Evolutionary conservation across 1,284 basidiomycete species (phyloP).

Genomic region (Nidula niveotomentosa): DNA sequence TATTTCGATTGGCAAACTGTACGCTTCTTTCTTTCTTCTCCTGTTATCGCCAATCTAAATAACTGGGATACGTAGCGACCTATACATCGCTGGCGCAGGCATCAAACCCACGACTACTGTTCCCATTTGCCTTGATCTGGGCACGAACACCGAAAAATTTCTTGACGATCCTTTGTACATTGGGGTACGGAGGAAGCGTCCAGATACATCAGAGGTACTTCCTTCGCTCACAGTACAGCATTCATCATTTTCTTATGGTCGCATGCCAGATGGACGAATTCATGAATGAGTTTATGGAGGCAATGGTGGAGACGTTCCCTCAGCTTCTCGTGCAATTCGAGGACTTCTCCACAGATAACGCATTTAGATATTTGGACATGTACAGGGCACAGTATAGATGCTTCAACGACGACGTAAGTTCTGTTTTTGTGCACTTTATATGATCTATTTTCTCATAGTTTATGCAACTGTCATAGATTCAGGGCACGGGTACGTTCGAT

Average conservation of each 20-base stretch:
- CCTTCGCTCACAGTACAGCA: neutral
- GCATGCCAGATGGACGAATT: constrained; percentile 62
- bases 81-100: constrained; percentile 78
- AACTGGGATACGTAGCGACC: constrained; percentile 33
- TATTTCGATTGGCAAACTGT: constrained; percentile 85
- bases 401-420: constrained; percentile 78
- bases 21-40: constrained; percentile 14
- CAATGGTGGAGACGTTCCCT: constrained; percentile 69
- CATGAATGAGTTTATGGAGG: constrained; percentile 82
- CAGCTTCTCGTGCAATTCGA: constrained; percentile 81
- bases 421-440: constrained; percentile 2
- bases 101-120: constrained; percentile 53
- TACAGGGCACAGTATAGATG: constrained; percentile 64
- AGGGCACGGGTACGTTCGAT: constrained; percentile 45
- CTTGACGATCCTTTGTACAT: constrained; percentile 83
- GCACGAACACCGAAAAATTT: constrained; percentile 76
- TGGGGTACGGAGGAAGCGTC: constrained; percentile 63
- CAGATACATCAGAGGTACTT: constrained; percentile 46
- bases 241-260: neutral
- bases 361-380: constrained; percentile 69
- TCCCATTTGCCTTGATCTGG: constrained; percentile 77
- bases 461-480: constrained; percentile 37
- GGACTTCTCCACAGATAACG: constrained; percentile 77
- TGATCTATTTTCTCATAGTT: constrained; percentile 10
- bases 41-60: neutral